Evolutionary conservation across 2,329 filamentous ascomycete species (phyloP).

Genomic region (Teratosphaeria viscida): DNA sequence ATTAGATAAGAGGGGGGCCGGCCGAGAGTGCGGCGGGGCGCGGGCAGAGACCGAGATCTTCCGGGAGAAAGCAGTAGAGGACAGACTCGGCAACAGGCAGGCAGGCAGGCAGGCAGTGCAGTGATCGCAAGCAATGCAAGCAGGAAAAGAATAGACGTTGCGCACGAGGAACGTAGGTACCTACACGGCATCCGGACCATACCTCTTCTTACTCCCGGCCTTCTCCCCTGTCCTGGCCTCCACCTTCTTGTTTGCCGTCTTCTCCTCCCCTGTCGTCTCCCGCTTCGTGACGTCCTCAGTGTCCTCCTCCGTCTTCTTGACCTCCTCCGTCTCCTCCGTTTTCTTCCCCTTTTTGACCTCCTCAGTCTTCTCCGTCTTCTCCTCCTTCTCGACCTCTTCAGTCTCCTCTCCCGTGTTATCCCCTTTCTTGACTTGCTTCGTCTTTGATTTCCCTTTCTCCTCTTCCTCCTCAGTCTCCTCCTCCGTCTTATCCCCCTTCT

Average conservation of each 20-base stretch:
- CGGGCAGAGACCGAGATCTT: no score
- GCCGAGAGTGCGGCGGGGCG: no score
- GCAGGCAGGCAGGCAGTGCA: no score
- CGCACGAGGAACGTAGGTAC: neutral
- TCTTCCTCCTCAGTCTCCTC: neutral
- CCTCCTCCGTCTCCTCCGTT: neutral
- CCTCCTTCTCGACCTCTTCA: neutral
- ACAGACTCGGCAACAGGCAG: neutral
- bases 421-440: slow-evolving; percentile 4
- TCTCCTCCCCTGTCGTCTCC: no score
- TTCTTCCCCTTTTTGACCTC: slow-evolving; percentile 3
- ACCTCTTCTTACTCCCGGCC: neutral
- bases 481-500: neutral
- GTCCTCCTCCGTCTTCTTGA: neutral
- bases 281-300: neutral
- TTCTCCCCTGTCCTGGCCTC: neutral
- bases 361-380: neutral
- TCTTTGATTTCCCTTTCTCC: neutral
- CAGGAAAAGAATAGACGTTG: no score
- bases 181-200: neutral
- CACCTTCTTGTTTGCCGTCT: neutral
- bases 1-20: no score
- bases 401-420: neutral
- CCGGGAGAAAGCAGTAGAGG: no score
- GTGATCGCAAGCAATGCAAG: no score